Evolutionary conservation across 495 filamentous ascomycete genomes (phyloP).

Genomic region (Penicillium angulare): DNA sequence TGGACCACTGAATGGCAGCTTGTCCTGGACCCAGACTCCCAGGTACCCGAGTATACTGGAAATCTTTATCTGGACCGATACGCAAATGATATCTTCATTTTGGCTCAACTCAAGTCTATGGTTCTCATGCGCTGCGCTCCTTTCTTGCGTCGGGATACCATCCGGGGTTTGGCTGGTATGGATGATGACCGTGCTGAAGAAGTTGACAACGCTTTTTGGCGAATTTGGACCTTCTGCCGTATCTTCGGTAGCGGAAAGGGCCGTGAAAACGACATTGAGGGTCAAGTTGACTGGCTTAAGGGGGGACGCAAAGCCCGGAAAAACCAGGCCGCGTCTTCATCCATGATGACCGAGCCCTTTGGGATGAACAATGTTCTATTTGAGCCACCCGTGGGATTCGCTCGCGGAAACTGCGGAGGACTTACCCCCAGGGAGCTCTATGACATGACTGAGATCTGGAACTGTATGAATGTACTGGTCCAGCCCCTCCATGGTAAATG

Average conservation of each 20-base stretch:
- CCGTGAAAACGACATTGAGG: constrained; percentile 60
- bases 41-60: constrained; percentile 58
- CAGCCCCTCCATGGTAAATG: constrained; percentile 57
- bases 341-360: constrained; percentile 46
- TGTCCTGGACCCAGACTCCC: constrained; percentile 42
- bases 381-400: constrained; percentile 58
- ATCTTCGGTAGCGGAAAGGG: constrained; percentile 61
- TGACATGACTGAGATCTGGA: constrained; percentile 69
- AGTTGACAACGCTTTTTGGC: constrained; percentile 66
- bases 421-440: constrained; percentile 57
- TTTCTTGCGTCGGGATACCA: constrained; percentile 58
- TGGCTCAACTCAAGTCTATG: constrained; percentile 58
- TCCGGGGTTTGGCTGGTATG: constrained; percentile 51
- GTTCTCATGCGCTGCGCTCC: constrained; percentile 58
- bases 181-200: constrained; percentile 49
- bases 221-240: constrained; percentile 69
- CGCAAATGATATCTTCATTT: constrained; percentile 56
- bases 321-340: constrained; percentile 28
- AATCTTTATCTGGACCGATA: constrained; percentile 55
- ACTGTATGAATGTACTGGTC: constrained; percentile 56
- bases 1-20: constrained; percentile 46
- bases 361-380: constrained; percentile 54
- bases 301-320: constrained; percentile 52
- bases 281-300: constrained; percentile 64
- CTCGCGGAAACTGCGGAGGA: constrained; percentile 55